Evolutionary conservation across 2,329 filamentous ascomycete species (phyloP), one percentile per base, ranked within the genome.

Genomic region (Arthrobotrys iridis): DNA sequence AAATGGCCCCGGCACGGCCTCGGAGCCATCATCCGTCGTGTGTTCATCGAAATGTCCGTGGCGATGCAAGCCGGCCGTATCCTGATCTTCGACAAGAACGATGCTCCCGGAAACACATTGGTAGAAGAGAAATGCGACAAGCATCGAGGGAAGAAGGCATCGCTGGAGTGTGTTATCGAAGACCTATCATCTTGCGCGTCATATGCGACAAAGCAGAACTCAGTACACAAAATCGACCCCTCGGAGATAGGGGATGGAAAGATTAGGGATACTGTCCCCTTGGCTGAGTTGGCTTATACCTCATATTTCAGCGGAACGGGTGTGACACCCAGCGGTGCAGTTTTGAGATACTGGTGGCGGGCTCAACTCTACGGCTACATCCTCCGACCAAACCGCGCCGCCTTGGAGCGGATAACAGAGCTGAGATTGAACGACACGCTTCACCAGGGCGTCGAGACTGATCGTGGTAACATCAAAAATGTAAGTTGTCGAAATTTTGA

Each of bases 281-380:
- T 74, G 7, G 41, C 22, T n/a, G 37, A 41, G 15, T 28, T 66
- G 55, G 70, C 62, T 5, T 46, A 67, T 28, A 52, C 50, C 13
- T 62, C 70, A 10, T 74, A 67, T 22, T 33, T 74, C 45, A 20
- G n/a, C 24, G 70, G 48, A 10, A 28, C 33, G 4, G 70, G 48
- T 43, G 41, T 74, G 2, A 6, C 26, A 3, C 62, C 70, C 35
- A 58, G 62, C 13, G 70, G 70, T 4, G 58, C 70, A n/a, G 30
- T 67, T 15, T 5, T 74, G 30, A 62, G 70, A 67, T 74, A 74
- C 55, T 74, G 70, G 70, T 74, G 70, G 70, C 70, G 70, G 15
- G 55, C 62, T 4, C 70, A 74, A n/a, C 62, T 74, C 8, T 74
- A 74, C 30, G 70, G 62, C 24, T 74, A 62, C 15, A 46, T 74